These are phyloP conservation scores for Cryptococcus hybrid DNA, from an alignment of 1,284 basidiomycete genomes.

Conservation along the genomic window DNA sequence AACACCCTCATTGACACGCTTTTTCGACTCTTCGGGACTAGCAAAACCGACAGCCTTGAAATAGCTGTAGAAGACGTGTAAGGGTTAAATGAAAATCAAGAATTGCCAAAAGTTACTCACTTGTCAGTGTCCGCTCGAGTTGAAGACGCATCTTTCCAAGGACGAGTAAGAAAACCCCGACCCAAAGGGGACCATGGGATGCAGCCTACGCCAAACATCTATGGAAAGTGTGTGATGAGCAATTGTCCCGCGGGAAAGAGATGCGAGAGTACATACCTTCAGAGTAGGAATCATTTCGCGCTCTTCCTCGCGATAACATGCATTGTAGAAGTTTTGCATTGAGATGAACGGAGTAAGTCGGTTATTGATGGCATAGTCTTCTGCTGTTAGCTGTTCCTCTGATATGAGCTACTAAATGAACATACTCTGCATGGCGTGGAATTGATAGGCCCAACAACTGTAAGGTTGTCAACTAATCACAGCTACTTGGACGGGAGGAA, in stretches of 20 bases:
- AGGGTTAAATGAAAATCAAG: no score
- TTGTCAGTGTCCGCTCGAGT: slow-evolving; percentile 29
- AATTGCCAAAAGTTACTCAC: no score
- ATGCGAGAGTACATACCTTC: neutral
- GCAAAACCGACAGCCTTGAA: slow-evolving; percentile 14
- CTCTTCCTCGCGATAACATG: slow-evolving; percentile 62
- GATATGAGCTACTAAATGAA: neutral
- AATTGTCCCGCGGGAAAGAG: no score
- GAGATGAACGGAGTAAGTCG: slow-evolving; percentile 62
- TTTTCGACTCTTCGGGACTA: neutral
- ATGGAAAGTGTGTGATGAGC: no score
- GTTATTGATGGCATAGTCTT: slow-evolving; percentile 48
- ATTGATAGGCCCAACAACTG: slow-evolving; percentile 49
- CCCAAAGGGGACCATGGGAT: slow-evolving; percentile 26
- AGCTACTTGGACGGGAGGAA: neutral
- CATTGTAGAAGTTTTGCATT: slow-evolving; percentile 58
- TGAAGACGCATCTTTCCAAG: slow-evolving; percentile 21
- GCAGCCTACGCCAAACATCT: slow-evolving; percentile 35
- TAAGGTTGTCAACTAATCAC: neutral
- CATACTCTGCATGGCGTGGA: slow-evolving; percentile 49
- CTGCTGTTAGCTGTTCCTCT: neutral
- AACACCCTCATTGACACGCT: slow-evolving; percentile 31
- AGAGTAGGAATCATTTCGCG: slow-evolving; percentile 60
- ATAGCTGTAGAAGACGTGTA: slow-evolving; percentile 1
- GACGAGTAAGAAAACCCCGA: slow-evolving; percentile 25